Conservation (phyloP, 2,329 filamentous ascomycete genomes). For the Aspergillus phoenicis region DNA sequence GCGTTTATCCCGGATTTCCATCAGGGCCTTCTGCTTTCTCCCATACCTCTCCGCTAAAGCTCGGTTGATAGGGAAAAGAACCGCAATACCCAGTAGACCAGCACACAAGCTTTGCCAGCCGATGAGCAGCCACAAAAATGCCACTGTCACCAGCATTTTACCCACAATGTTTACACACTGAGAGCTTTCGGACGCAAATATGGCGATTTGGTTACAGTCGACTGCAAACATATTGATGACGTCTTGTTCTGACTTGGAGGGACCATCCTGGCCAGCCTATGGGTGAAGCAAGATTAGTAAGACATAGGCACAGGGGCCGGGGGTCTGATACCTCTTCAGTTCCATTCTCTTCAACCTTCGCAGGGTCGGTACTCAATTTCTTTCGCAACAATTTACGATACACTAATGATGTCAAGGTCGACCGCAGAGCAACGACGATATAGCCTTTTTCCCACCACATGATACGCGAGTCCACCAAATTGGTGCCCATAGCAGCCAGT, state of each 20-base stretch:
- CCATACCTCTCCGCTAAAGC: constrained; percentile 64
- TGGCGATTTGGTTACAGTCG: neutral
- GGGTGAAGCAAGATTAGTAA: neutral
- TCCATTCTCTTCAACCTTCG: neutral
- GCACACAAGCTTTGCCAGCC: neutral
- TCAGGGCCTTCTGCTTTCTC: constrained; percentile 66
- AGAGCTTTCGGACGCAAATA: neutral
- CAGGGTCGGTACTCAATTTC: neutral
- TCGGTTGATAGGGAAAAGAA: neutral
- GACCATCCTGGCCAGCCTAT: neutral
- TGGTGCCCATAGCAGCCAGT: neutral
- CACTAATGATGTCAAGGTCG: neutral
- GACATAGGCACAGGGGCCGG: no score
- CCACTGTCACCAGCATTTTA: neutral
- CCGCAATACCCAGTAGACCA: neutral
- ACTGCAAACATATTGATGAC: neutral
- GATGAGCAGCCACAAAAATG: neutral
- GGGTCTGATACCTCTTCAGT: neutral
- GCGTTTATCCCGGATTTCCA: constrained; percentile 75
- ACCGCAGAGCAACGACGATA: neutral
- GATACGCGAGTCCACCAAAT: neutral
- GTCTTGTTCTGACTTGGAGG: neutral
- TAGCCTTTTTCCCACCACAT: neutral
- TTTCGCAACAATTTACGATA: neutral
- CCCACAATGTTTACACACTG: neutral